Percentiles rank a stretch among this genome's conserved stretches.
These are phyloP conservation scores for Aspergillus carlsbadensis DNA, from an alignment of 495 filamentous ascomycete species.

Conservation along the genomic window DNA sequence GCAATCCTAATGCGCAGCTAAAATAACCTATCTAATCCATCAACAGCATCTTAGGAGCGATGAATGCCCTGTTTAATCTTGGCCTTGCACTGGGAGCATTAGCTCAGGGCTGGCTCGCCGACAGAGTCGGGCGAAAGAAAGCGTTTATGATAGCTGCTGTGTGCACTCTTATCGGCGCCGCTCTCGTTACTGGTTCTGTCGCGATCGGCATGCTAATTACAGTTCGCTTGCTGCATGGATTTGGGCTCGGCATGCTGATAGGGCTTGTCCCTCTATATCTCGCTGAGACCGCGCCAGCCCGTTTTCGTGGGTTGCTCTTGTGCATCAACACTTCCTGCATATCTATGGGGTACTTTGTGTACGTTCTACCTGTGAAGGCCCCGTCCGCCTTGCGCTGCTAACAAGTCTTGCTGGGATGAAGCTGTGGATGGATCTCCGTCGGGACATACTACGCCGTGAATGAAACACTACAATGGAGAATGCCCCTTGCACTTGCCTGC, in stretches of 20 bases:
- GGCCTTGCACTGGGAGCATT: not conserved
- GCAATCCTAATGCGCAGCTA: too few species aligned
- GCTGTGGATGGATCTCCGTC: not conserved
- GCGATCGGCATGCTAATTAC: not conserved
- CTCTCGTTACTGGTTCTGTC: too few species aligned
- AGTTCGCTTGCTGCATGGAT: not conserved
- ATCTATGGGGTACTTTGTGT: not conserved
- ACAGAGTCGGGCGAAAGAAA: not conserved
- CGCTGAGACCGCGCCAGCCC: not conserved
- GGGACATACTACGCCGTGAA: not conserved
- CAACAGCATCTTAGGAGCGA: too few species aligned
- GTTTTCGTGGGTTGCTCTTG: not conserved
- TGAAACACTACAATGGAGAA: not conserved
- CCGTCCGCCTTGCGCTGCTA: too few species aligned
- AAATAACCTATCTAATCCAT: too few species aligned
- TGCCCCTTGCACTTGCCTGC: not conserved
- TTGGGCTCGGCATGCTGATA: not conserved
- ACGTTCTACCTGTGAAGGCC: too few species aligned
- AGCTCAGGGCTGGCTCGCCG: not conserved
- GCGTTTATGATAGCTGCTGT: not conserved
- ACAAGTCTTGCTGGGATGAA: too few species aligned
- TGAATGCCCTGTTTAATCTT: not conserved
- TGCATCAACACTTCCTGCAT: not conserved
- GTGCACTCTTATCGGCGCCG: too few species aligned
- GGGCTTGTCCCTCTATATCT: not conserved